Conservation (phyloP, 2,329 filamentous ascomycete genomes). For the Cadophora malorum region DNA sequence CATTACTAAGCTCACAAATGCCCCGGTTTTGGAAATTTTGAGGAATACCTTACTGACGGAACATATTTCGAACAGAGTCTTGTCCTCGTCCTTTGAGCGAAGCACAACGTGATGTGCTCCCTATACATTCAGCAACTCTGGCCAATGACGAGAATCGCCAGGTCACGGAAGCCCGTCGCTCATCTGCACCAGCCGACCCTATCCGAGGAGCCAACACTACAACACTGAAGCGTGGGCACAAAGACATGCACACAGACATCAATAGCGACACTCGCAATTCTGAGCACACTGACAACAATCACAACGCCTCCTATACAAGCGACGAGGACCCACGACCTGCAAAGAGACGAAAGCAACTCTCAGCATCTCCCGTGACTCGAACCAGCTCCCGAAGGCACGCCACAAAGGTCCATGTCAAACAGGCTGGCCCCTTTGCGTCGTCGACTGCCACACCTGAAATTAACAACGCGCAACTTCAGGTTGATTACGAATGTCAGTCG, state of each 20-base stretch:
- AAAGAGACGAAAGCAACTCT: conserved; percentile 33
- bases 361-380: conserved; percentile 14
- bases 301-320: conserved; percentile 22
- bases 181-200: conserved; percentile 19
- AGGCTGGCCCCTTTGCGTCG: neutral
- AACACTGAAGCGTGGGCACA: conserved; percentile 7
- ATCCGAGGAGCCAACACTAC: conserved; percentile 7
- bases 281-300: conserved; percentile 23
- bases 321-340: conserved; percentile 30
- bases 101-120: conserved; percentile 31
- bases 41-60: conserved; percentile 33
- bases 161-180: too few relatives aligned
- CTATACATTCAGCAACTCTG: conserved; percentile 30
- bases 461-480: conserved; percentile 41
- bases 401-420: neutral
- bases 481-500: neutral
- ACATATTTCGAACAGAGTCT: conserved; percentile 32
- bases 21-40: conserved; percentile 28
- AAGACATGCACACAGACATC: conserved; percentile 28
- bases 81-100: conserved; percentile 29
- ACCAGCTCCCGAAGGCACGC: too few relatives aligned
- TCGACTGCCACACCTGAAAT: conserved; percentile 1
- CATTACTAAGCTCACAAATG: conserved; percentile 26
- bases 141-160: conserved; percentile 27
- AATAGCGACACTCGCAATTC: conserved; percentile 22